Conservation (phyloP, 345 rosid species). For the Pugionium cornutum region DNA sequence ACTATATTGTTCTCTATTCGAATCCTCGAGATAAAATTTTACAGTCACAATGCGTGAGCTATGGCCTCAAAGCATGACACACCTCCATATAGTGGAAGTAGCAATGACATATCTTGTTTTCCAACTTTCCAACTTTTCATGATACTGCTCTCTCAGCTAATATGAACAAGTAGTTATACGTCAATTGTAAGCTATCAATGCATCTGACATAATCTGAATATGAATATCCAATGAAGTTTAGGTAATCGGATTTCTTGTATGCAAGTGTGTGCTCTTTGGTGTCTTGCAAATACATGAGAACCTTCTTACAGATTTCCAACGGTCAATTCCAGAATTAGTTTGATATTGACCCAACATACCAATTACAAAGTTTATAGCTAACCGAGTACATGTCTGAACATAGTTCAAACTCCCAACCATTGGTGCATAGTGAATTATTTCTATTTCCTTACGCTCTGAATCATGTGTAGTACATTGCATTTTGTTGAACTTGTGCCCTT, state of each 20-base stretch:
- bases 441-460: background rate
- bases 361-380: background rate
- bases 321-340: background rate
- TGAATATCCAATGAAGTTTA: background rate
- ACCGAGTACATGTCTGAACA: background rate
- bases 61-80: background rate
- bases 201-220: background rate
- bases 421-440: slow-evolving; percentile 15
- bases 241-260: background rate
- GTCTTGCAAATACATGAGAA: background rate
- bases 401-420: slow-evolving; percentile 14
- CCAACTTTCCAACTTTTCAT: background rate
- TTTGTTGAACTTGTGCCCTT: too few species aligned
- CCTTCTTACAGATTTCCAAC: background rate
- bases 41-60: background rate
- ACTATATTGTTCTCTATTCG: background rate
- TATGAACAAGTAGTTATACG: background rate
- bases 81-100: background rate
- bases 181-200: background rate
- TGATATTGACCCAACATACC: background rate
- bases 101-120: background rate
- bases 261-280: background rate
- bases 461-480: slow-evolving; percentile 15
- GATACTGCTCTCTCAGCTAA: background rate
- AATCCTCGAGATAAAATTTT: background rate